These are phyloP conservation scores for Teratosphaeria epicoccoides DNA, from an alignment of 2,329 filamentous ascomycete genomes.

Conservation along the genomic window DNA sequence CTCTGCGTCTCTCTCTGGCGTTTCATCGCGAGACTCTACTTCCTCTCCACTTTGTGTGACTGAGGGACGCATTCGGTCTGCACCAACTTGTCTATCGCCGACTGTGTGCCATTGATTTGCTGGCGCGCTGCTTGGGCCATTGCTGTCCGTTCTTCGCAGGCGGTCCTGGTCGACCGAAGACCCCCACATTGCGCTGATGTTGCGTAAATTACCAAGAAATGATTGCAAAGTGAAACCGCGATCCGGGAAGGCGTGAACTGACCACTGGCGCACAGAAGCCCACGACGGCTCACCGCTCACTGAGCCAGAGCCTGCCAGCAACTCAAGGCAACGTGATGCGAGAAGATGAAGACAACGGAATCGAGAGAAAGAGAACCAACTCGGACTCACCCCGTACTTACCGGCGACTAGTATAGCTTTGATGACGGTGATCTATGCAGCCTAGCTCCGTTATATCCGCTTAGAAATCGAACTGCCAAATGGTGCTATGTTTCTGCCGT, in stretches of 20 bases:
- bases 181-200: conserved; percentile 17
- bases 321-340: neutral
- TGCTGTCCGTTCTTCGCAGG: conserved; percentile 13
- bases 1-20: conserved; percentile 10
- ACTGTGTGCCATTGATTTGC: conserved; percentile 17
- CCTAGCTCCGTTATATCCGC: neutral
- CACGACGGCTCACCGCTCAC: neutral
- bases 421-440: neutral
- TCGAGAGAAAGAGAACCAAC: neutral
- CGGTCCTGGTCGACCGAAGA: conserved; percentile 17
- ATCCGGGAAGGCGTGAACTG: neutral
- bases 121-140: neutral
- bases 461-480: neutral
- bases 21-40: conserved; percentile 21
- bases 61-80: conserved; percentile 10
- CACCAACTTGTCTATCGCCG: conserved; percentile 13
- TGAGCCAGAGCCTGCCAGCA: neutral
- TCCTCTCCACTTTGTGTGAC: conserved; percentile 19
- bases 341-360: neutral
- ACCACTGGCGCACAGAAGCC: neutral
- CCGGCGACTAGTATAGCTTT: neutral
- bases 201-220: neutral
- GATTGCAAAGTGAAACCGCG: neutral
- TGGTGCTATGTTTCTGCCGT: too few species aligned
- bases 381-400: neutral